Percentiles rank a stretch among this genome's conserved stretches.
phyloP scores from a whole-genome alignment of 2,329 filamentous ascomycete genomes.

The Cryoendolithus antarcticus region DNA sequence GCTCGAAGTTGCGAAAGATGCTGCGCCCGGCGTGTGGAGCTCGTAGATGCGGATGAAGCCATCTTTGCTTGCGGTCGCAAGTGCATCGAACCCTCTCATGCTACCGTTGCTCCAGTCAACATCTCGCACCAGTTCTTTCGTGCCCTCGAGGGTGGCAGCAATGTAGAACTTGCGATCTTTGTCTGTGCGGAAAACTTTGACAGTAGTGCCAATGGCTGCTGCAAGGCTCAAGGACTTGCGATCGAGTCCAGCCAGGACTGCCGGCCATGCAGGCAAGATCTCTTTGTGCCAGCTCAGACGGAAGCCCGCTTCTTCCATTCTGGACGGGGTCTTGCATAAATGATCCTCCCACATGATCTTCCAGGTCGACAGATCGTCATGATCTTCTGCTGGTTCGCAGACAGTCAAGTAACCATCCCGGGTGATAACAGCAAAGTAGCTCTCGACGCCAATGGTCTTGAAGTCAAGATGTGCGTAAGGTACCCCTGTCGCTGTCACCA shows the following conservation, averaged over 20 bases:
- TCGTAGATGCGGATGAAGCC: conserved; percentile 83
- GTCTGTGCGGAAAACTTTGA: conserved; percentile 72
- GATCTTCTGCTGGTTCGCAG: conserved; percentile 66
- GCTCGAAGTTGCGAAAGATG: conserved; percentile 31
- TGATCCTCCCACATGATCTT: conserved; percentile 62
- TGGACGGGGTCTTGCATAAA: conserved; percentile 55
- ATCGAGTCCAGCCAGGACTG: conserved; percentile 68
- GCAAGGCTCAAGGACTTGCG: conserved; percentile 68
- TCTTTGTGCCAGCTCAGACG: conserved; percentile 81
- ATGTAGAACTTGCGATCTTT: conserved; percentile 70
- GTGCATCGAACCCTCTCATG: conserved; percentile 75
- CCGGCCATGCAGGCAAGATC: conserved; percentile 63
- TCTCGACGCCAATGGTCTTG: conserved; percentile 72
- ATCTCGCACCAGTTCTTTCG: conserved; percentile 64
- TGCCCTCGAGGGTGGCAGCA: conserved; percentile 61
- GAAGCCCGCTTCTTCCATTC: conserved; percentile 81
- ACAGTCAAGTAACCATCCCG: conserved; percentile 69
- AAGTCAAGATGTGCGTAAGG: conserved; percentile 71
- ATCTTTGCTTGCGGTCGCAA: conserved; percentile 89
- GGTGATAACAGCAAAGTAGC: conserved; percentile 73
- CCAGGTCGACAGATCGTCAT: conserved; percentile 70
- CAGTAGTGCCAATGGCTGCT: conserved; percentile 72
- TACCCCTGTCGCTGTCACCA: conserved; percentile 54
- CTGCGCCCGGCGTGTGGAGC: conserved; percentile 47
- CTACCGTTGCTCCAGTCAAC: conserved; percentile 88